Evolutionary conservation across 2,329 filamentous ascomycete genomes (phyloP).

Genomic region (Fusarium poae): DNA sequence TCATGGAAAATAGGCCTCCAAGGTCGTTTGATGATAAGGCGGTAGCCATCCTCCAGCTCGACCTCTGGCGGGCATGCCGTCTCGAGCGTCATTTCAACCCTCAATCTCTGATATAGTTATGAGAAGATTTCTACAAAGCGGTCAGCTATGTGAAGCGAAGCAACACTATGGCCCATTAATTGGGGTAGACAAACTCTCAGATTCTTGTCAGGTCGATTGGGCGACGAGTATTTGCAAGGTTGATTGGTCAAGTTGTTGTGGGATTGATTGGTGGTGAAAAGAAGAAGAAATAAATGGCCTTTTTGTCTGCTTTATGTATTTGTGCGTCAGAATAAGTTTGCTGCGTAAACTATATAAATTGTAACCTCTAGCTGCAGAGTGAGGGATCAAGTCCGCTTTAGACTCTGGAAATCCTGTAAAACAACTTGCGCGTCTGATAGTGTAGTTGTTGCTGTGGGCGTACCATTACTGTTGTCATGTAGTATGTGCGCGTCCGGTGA

Average conservation of each 20-base stretch:
- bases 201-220: neutral
- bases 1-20: no score
- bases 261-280: neutral
- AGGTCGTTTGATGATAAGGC: no score
- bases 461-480: neutral
- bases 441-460: neutral
- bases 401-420: no score
- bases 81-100: neutral
- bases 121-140: no score
- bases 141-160: no score
- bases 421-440: no score
- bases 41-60: no score
- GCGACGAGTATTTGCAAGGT: neutral
- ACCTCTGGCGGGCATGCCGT: neutral
- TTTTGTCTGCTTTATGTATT: no score
- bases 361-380: no score
- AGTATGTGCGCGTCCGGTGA: no score
- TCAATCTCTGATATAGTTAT: neutral
- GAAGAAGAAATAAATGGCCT: neutral
- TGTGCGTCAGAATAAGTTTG: neutral
- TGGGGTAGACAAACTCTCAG: neutral
- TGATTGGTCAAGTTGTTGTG: neutral
- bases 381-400: no score
- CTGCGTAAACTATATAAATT: neutral
- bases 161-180: no score